These are phyloP conservation scores for Lactarius sp. DNA, from an alignment of 768 basidiomycete genomes.

Conservation along the genomic window DNA sequence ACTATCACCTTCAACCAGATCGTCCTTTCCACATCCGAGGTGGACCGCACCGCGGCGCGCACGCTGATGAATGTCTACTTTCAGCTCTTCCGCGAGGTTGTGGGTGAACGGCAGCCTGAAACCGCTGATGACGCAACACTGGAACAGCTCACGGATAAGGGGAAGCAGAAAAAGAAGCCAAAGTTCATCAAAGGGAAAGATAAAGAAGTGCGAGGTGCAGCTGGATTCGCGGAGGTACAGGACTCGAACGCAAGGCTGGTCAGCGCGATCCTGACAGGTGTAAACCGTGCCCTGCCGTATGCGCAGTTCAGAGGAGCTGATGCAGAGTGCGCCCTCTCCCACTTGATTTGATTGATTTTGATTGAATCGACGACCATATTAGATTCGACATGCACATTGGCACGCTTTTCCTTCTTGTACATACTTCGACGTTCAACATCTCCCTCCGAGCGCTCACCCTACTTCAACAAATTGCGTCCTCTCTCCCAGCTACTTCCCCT, in stretches of 20 bases:
- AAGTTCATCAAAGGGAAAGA: conserved; percentile 31
- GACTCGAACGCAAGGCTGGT: conserved; percentile 78
- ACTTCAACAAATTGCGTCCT: conserved; percentile 74
- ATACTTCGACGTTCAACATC: conserved; percentile 95
- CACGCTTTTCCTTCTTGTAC: conserved; percentile 91
- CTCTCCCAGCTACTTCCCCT: conserved; percentile 41
- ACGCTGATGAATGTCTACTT: conserved; percentile 89
- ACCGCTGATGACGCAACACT: conserved; percentile 37
- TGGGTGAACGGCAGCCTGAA: conserved; percentile 56
- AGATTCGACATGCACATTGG: conserved; percentile 86
- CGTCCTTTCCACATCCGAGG: conserved; percentile 53
- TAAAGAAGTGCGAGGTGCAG: conserved; percentile 50
- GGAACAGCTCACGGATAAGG: conserved; percentile 33
- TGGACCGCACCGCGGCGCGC: conserved; percentile 69
- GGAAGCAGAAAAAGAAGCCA: conserved; percentile 28
- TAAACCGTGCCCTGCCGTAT: conserved; percentile 93
- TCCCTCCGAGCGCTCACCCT: conserved; percentile 88
- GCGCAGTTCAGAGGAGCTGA: conserved; percentile 72
- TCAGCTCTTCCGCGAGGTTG: conserved; percentile 84
- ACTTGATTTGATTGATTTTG: background rate
- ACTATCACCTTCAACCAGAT: conserved; percentile 94
- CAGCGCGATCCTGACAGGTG: conserved; percentile 87
- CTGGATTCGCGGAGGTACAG: conserved; percentile 69
- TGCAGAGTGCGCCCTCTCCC: conserved; percentile 45
- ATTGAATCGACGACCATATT: background rate